Base-by-base conservation (phyloP, 2,329 filamentous ascomycete genomes). In the Arthrobotrys musiformis region DNA sequence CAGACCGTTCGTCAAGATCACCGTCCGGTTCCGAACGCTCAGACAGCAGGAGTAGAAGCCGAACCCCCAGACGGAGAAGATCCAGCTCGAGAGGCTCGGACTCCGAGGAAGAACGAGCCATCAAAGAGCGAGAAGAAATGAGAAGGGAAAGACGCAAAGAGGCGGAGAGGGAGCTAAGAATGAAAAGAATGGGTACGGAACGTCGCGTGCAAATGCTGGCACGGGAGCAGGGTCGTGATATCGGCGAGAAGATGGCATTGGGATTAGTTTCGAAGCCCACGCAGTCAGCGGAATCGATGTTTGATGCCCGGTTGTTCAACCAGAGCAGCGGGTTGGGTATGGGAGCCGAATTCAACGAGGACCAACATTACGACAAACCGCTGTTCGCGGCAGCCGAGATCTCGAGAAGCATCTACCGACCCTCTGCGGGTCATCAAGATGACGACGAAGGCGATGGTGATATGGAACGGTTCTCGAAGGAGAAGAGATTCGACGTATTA, bases 281-380 rank as follows among this genome's bases (percentile, higher is more conserved):
- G 2, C 92, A 95, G 82, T 92, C 90, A 61, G 91, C 91, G 68
- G 95, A 99, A 83, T 90, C 92, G 24, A 98, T 98, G 95, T 99
- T 96, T 85, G 95, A 99, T 85, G 96, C 93, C 1, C 88, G 95
- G 44, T 85, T 99, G 30, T 99, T 99, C 85, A 97, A 98, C 84
- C 93, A 97, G 84, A 91, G 90, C 4, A 94, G 92, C 81, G 95
- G 95, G 0, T 96, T 99, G 82, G 91, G 93, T 80, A 89, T 72
- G 56, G 69, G 40, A 2, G 60, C 28, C 19, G 95, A 94, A 0
- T 93, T 97, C 87, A 99, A 99, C 83, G 95, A 99, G 84, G 95
- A 99, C 83, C 95, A 99, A 82, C 90, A 91, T 0, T 99, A 98
- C 85, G 95, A 98, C 84, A 98, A 98, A 85, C 95, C 95, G 19